Percentiles rank a stretch among this genome's conserved stretches.
Conservation (phyloP, 2,329 filamentous ascomycete genomes). For the Cadophora malorum region DNA sequence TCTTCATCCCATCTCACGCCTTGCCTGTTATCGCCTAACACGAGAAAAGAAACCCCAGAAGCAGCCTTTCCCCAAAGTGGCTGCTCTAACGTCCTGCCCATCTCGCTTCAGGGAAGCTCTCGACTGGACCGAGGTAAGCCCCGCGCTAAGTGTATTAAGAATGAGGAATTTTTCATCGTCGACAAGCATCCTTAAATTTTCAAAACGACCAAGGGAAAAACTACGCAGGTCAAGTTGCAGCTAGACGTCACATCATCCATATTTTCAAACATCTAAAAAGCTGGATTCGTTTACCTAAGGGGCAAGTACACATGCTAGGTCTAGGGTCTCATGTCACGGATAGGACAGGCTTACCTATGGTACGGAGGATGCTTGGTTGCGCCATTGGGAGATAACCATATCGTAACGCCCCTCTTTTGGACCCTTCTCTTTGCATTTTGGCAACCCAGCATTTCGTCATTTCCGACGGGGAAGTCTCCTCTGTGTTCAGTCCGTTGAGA, state of each 20-base stretch:
- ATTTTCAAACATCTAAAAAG: not conserved
- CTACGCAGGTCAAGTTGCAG: not conserved
- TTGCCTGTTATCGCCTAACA: not conserved
- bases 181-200: not conserved
- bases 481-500: not conserved
- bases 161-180: not conserved
- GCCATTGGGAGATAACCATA: constrained; percentile 5
- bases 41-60: not conserved
- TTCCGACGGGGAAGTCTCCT: constrained; percentile 1
- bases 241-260: not conserved
- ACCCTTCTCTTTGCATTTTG: not conserved
- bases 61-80: not conserved
- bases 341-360: not conserved
- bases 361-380: not conserved
- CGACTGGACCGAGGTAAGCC: not conserved
- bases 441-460: not conserved
- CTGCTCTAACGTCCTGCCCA: not conserved
- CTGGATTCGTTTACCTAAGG: not conserved
- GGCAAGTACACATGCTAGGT: not conserved
- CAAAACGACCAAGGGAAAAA: not conserved
- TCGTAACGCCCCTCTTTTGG: constrained; percentile 11
- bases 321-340: not conserved
- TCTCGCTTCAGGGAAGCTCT: not conserved
- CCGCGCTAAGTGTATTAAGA: not conserved
- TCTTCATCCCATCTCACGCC: not conserved